A percentile compares a stretch with the other conserved stretches of the same genome.
These are phyloP conservation scores for Neurospora sp. DNA, from an alignment of 495 filamentous ascomycete genomes.

Conservation along the genomic window DNA sequence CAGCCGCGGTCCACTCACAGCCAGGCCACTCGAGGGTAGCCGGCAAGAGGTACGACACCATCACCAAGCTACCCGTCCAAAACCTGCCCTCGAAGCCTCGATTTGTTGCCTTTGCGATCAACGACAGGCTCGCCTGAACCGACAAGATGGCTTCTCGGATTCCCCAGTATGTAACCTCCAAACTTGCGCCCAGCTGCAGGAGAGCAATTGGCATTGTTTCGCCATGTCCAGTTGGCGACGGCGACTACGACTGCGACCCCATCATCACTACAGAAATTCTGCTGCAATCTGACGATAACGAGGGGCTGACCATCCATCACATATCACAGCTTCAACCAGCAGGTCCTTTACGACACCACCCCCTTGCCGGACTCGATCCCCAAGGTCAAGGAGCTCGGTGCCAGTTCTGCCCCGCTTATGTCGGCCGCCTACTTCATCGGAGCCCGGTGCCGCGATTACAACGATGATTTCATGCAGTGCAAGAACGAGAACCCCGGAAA, in stretches of 20 bases:
- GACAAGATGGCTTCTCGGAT: slow-evolving; percentile 39
- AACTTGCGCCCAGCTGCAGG: neutral
- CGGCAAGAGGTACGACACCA: neutral
- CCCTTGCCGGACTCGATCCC: slow-evolving; percentile 88
- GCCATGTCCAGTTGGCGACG: neutral
- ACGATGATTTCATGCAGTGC: slow-evolving; percentile 99
- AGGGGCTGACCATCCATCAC: slow-evolving; percentile 14
- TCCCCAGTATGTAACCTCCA: slow-evolving; percentile 33
- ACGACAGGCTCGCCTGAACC: slow-evolving; percentile 20
- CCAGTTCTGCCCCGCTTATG: slow-evolving; percentile 80
- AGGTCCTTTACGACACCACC: slow-evolving; percentile 88
- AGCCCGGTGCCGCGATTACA: slow-evolving; percentile 84
- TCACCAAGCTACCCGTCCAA: neutral
- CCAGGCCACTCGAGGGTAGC: neutral
- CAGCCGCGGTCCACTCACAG: neutral
- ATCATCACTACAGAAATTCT: too few relatives aligned
- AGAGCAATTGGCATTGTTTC: slow-evolving; percentile 14
- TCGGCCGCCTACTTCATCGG: slow-evolving; percentile 97
- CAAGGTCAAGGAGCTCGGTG: slow-evolving; percentile 80
- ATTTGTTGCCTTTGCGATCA: slow-evolving; percentile 6
- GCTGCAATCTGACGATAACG: neutral
- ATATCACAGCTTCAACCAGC: slow-evolving; percentile 73
- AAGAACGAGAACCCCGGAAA: slow-evolving; percentile 79
- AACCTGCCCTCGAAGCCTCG: neutral
- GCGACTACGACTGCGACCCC: neutral